Evolutionary conservation across 148 eudicot genomes (phyloP), one percentile per base, ranked within the genome.

Genomic region (Arctostaphylos glauca): DNA sequence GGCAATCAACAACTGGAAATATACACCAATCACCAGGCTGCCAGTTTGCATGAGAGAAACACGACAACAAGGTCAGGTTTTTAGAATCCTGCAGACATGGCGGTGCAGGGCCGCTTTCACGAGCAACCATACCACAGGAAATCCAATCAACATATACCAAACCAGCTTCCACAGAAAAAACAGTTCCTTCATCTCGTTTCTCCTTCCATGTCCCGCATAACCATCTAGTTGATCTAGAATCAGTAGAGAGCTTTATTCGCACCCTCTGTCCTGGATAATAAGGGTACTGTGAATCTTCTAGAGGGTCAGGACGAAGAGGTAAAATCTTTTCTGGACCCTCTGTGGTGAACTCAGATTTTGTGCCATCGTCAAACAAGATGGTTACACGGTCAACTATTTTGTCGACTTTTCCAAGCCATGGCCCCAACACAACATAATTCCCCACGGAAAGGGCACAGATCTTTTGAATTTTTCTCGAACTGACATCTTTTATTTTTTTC

Each of bases 11-110:
- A 23, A 15, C 70, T 41, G 90, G 88, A 82, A 91, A 87, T 25
- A 89, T 85, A 80, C 99, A 94, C 93, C 95, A 92, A 80, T 97
- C 99, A 78, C 99, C 98, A 83, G 93, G 93, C 86, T 94, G 99
- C 99, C 99, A 97, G 78, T 88, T 92, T 78, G 92, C 89, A 81
- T 92, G 93, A 47, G 91, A 72, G 84, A 89, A 91, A 84, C 90
- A 90, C 6, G 94, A 87, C 84, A 96, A 81, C 53, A 87, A 12
- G 64, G 92, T 91, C 86, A 94, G 82, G 68, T 89, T 85, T 84
- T 89, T 91, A 5, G 89, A 86, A 80, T 89, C 87, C 74, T 90
- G 97, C 83, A 81, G 44, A 79, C 78, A 43, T 6, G 89, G 86
- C n/a, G 99, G 98, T 79, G 89, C 83, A n/a, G 89, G 82, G 46